Base-by-base conservation (phyloP, 441 rosid species). In the Omphalea diandra region DNA sequence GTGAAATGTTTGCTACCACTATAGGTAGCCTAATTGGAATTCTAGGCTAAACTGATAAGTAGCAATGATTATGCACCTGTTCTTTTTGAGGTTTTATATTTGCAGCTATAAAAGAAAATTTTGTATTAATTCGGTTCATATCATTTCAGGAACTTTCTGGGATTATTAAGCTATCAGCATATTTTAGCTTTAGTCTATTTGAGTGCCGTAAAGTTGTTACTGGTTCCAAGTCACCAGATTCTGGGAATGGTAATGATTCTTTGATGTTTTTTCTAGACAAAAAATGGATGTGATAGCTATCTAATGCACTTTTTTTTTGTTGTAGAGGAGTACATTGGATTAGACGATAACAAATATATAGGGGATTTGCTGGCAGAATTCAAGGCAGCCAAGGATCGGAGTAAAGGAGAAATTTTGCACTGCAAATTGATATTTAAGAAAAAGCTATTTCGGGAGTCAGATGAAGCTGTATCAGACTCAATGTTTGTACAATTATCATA, bases 401-500 rank as follows among this genome's bases (percentile, higher is more conserved):
- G 96, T 70, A 93, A 95, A 85, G 99, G 97, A 76, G 98, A 95
- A 79, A 89, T 93, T 73, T 81, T 95, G 81, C 98, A 95, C 63
- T 93, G 97, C 85, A 95, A 92, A 74, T 71, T 95, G 67, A 88
- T 79, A 56, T 95, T 95, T 44, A 93, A 95, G 74, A 95, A 95
- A 76, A 95, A 90, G 82, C 77, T 95, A 65, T 95, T 95, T 80
- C 92, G 98, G 44, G 99, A 93, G 81, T 87, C 98, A n/a, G 98
- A 93, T 84, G 98, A 95, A 83, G 98, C 98, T 71, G 83, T 93
- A 59, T 79, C 90, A 55, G 98, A 95, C 78, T 91, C 87, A 54
- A 93, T 95, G 99, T 95, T 95, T 76, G 85, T 86, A 80, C 99
- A 95, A 78, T 84, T 95, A 61, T 90, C 98, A 53, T 95, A 93